These are phyloP conservation scores for Neurospora pannonica DNA, from an alignment of 495 filamentous ascomycete species.

Conservation along the genomic window DNA sequence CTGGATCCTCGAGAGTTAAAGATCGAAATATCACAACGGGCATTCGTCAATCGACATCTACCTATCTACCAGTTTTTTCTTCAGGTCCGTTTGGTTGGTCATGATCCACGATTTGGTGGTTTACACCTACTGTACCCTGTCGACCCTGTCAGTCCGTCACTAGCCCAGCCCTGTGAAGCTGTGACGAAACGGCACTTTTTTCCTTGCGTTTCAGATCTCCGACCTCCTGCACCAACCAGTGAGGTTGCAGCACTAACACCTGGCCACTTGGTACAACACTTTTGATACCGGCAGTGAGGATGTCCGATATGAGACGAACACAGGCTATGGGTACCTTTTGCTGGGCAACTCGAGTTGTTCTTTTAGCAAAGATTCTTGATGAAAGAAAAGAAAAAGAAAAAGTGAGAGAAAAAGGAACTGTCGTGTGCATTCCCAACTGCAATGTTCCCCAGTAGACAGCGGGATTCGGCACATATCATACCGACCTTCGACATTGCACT, in stretches of 20 bases:
- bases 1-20: neutral
- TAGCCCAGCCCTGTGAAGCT: neutral
- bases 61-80: neutral
- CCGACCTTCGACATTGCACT: neutral
- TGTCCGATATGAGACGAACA: neutral
- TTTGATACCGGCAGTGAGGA: neutral
- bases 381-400: neutral
- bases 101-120: neutral
- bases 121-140: neutral
- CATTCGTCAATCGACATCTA: neutral
- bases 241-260: neutral
- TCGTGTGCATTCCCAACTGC: too few relatives aligned
- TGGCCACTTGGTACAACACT: neutral
- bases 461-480: neutral
- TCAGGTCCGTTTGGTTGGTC: neutral
- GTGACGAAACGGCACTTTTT: neutral
- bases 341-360: neutral
- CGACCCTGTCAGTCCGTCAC: neutral
- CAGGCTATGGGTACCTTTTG: neutral
- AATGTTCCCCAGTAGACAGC: too few relatives aligned
- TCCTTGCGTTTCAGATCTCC: neutral
- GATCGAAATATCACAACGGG: neutral
- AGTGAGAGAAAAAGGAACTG: neutral
- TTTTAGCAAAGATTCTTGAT: neutral
- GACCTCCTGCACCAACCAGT: neutral